Evolutionary conservation across 805 yeast genomes (phyloP).

Genomic region (Ogataea ramenticola): DNA sequence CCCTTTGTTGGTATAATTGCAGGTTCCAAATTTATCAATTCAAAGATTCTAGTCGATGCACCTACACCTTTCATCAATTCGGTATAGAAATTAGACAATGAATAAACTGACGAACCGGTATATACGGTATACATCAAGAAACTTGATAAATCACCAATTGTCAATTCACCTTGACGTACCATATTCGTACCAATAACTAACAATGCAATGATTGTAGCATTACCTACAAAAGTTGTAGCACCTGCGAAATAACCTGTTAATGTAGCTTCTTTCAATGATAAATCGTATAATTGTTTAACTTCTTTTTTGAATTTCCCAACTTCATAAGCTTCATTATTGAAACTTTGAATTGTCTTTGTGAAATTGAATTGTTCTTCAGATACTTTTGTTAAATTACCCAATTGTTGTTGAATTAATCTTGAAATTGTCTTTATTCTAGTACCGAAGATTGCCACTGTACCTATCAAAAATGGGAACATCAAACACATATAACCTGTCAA

Average conservation of each 20-base stretch:
- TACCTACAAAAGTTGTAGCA: slow-evolving; percentile 78
- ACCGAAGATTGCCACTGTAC: slow-evolving; percentile 80
- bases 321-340: slow-evolving; percentile 77
- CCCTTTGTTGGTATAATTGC: slow-evolving; percentile 65
- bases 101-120: slow-evolving; percentile 89
- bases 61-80: slow-evolving; percentile 97
- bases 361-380: slow-evolving; percentile 89
- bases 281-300: slow-evolving; percentile 54
- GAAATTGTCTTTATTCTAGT: slow-evolving; percentile 67
- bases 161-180: slow-evolving; percentile 67
- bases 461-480: slow-evolving; percentile 75
- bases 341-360: slow-evolving; percentile 80
- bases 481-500: slow-evolving; percentile 75
- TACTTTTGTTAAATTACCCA: slow-evolving; percentile 82
- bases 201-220: slow-evolving; percentile 68
- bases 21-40: slow-evolving; percentile 73
- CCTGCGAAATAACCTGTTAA: slow-evolving; percentile 73
- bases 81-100: slow-evolving; percentile 83
- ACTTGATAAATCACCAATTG: slow-evolving; percentile 85
- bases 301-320: slow-evolving; percentile 68
- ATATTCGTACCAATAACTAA: slow-evolving; percentile 75
- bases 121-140: slow-evolving; percentile 94
- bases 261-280: slow-evolving; percentile 74
- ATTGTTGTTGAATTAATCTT: slow-evolving; percentile 69
- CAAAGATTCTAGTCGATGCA: slow-evolving; percentile 88